Conservation (phyloP, 306 rosid species). For the Cyamopsis tetragonoloba region DNA sequence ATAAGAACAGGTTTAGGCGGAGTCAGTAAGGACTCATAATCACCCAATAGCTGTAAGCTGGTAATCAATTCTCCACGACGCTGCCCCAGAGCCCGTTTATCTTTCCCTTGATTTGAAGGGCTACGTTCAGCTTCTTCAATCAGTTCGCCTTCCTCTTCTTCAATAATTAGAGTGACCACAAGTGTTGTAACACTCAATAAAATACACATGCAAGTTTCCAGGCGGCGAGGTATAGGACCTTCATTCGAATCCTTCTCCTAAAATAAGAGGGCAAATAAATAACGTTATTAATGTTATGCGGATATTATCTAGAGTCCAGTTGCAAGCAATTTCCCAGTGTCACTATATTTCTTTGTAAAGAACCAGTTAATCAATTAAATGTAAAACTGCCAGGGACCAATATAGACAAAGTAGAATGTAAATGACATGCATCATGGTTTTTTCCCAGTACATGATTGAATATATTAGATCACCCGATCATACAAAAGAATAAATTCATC, state of each 20-base stretch:
- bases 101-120: slow-evolving; percentile 50
- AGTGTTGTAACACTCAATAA: slow-evolving; percentile 70
- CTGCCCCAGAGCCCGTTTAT: slow-evolving; percentile 49
- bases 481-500: slow-evolving; percentile 16
- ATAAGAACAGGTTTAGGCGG: slow-evolving; percentile 59
- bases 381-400: not conserved
- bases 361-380: slow-evolving; percentile 6
- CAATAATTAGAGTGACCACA: slow-evolving; percentile 58
- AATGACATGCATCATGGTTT: slow-evolving; percentile 16
- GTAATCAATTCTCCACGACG: slow-evolving; percentile 60
- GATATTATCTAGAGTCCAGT: slow-evolving; percentile 4
- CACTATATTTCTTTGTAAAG: not conserved
- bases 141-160: slow-evolving; percentile 82
- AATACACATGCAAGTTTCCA: slow-evolving; percentile 81
- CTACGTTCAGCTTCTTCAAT: slow-evolving; percentile 54
- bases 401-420: slow-evolving; percentile 8
- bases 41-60: slow-evolving; percentile 77
- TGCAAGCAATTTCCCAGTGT: slow-evolving; percentile 19
- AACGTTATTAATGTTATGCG: not conserved
- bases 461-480: not conserved
- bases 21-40: slow-evolving; percentile 57
- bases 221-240: slow-evolving; percentile 75
- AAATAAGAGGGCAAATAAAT: slow-evolving; percentile 14
- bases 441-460: slow-evolving; percentile 10
- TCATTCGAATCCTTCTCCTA: slow-evolving; percentile 81